phyloP scores from a whole-genome alignment of 2,329 filamentous ascomycete genomes.

The Ophiostoma himal-ulmi region DNA sequence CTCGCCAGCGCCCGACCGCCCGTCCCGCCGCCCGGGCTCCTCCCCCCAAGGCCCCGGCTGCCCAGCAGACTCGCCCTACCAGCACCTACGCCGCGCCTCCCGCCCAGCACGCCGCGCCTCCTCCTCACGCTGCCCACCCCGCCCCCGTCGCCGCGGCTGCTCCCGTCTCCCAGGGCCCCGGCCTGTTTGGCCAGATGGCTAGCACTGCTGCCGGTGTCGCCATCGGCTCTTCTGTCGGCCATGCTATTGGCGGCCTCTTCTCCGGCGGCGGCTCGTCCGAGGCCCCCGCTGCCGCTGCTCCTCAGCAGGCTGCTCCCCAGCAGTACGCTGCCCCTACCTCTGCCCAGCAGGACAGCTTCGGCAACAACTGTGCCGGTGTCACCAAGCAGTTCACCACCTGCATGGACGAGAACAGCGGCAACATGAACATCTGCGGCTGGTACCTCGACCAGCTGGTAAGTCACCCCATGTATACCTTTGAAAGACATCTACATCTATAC shows the following conservation, averaged over 20 bases:
- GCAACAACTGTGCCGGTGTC: slow-evolving; percentile 69
- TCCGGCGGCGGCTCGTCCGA: slow-evolving; percentile 65
- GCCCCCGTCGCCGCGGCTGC: slow-evolving; percentile 44
- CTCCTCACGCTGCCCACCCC: slow-evolving; percentile 35
- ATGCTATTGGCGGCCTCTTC: slow-evolving; percentile 89
- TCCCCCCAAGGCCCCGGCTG: slow-evolving; percentile 41
- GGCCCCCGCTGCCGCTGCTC: slow-evolving; percentile 40
- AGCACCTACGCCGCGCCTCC: slow-evolving; percentile 56
- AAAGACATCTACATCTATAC: no score
- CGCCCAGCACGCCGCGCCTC: slow-evolving; percentile 28
- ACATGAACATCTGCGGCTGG: slow-evolving; percentile 95
- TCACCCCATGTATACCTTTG: slow-evolving; percentile 23
- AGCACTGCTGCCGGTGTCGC: slow-evolving; percentile 96
- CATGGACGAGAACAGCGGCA: slow-evolving; percentile 91
- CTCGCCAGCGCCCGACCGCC: slow-evolving; percentile 68
- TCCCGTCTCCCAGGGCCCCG: slow-evolving; percentile 58
- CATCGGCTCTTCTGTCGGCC: slow-evolving; percentile 89
- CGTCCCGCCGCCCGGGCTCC: slow-evolving; percentile 59
- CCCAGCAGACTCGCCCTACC: slow-evolving; percentile 62
- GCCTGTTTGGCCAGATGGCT: slow-evolving; percentile 94
- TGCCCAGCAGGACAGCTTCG: slow-evolving; percentile 48
- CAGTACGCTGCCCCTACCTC: slow-evolving; percentile 29
- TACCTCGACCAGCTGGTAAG: slow-evolving; percentile 82
- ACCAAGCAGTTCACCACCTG: slow-evolving; percentile 86
- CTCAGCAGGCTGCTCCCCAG: slow-evolving; percentile 45